Conservation (phyloP, 73 alveolate species). For the Tetrahymena borealis region DNA sequence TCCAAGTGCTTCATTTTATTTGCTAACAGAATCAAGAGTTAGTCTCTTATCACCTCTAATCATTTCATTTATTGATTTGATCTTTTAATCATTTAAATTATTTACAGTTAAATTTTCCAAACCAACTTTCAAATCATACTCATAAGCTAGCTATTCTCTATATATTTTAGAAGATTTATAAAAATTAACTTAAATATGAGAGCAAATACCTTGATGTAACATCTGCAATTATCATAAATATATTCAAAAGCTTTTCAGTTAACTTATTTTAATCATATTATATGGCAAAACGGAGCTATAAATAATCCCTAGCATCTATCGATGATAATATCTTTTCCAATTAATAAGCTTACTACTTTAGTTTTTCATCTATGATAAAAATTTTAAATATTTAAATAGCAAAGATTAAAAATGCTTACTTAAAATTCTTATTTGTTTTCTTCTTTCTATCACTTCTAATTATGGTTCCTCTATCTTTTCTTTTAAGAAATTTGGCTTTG, state of each 20-base stretch:
- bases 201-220: background rate
- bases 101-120: constrained; percentile 37
- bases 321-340: constrained; percentile 35
- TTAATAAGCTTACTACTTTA: constrained; percentile 25
- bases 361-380: background rate
- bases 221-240: constrained; percentile 32
- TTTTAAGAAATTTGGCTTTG: constrained; percentile 14
- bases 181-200: background rate
- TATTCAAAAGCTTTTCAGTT: constrained; percentile 18
- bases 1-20: constrained; percentile 16
- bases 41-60: constrained; percentile 37
- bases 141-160: constrained; percentile 36
- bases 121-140: constrained; percentile 16
- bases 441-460: constrained; percentile 2
- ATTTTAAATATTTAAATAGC: background rate
- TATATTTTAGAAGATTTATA: background rate
- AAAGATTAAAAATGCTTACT: background rate
- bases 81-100: constrained; percentile 28
- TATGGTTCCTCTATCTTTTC: background rate
- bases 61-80: constrained; percentile 28
- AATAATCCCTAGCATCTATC: constrained; percentile 25
- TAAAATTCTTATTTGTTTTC: constrained; percentile 15
- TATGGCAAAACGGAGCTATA: constrained; percentile 18
- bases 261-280: constrained; percentile 35
- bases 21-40: constrained; percentile 25